Base-by-base conservation (phyloP, 306 rosid genomes). In the Purshia tridentata region DNA sequence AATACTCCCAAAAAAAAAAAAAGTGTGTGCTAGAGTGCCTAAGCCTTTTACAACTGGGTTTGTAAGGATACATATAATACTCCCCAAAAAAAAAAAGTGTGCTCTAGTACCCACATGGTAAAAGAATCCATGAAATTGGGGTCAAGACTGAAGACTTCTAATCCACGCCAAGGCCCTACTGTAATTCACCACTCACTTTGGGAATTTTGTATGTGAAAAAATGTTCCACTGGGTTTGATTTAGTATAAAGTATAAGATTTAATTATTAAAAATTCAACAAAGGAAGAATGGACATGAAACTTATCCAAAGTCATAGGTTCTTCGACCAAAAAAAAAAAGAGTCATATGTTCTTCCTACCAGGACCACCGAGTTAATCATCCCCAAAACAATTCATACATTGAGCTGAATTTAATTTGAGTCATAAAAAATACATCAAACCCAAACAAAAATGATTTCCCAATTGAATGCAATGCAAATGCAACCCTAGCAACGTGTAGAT, bases 151-250 rank as follows among this genome's bases (percentile, higher is more conserved):
- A 14, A 42, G 15, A 14, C 41, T 54, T 53, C 35, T 19, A 73
- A 73, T 12, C 19, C 70, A 73, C 16, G 51, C 77, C 53, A 73
- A 52, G 70, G 51, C 57, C 62, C 67, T 29, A 12, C 49, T 19
- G 16, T 62, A 47, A 19, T 22, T 49, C 67, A 18, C 19, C 49
- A 49, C 19, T 73, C 77, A 51, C 39, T 62, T 62, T 45, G 18
- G 45, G 22, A 44, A 45, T 42, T 44, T 18, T 22, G 18, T 44
- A 42, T 57, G 9, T 22, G 63, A 20, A 57, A 57, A 57, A 8
- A 10, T 57, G 16, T 23, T n/a, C 23, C 63, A 23, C 39, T 60
- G 45, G 3, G 39, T 57, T 57, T 57, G 46, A 60, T 15, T 29
- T 40, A 20, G 20, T 4, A 15, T 39, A 29, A 39, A 6, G 20